phyloP scores from a whole-genome alignment of 768 basidiomycete genomes.

The Trametes villosa region DNA sequence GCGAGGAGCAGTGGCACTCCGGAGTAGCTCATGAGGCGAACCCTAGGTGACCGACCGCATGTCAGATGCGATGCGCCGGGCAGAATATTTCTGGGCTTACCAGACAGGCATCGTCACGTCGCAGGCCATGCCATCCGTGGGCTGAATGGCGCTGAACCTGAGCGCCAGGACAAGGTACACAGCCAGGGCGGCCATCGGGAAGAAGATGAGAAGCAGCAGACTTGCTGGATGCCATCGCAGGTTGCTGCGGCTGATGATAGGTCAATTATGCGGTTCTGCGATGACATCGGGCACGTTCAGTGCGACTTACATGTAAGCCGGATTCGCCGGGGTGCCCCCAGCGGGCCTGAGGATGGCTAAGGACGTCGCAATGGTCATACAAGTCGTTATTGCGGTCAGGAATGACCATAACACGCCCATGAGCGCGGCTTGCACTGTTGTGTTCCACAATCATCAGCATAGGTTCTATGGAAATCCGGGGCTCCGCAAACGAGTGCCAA shows the following conservation, averaged over 20 bases:
- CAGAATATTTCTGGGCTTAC: slow-evolving; percentile 39
- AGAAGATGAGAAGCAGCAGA: slow-evolving; percentile 47
- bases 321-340: slow-evolving; percentile 5
- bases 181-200: slow-evolving; percentile 51
- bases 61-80: slow-evolving; percentile 7
- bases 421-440: slow-evolving; percentile 24
- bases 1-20: slow-evolving; percentile 56
- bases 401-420: slow-evolving; percentile 28
- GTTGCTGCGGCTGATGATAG: slow-evolving; percentile 37
- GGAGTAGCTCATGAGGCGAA: slow-evolving; percentile 66
- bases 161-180: slow-evolving; percentile 49
- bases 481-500: too few species aligned
- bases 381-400: slow-evolving; percentile 30
- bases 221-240: slow-evolving; percentile 54
- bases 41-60: slow-evolving; percentile 43
- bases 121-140: slow-evolving; percentile 58
- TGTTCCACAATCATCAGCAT: not conserved
- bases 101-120: slow-evolving; percentile 62
- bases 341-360: slow-evolving; percentile 21
- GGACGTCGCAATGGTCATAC: slow-evolving; percentile 31
- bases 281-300: not conserved
- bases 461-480: too few species aligned
- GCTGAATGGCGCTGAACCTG: slow-evolving; percentile 48
- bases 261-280: not conserved
- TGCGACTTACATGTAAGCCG: slow-evolving; percentile 9